Percentiles rank a stretch among this genome's conserved stretches.
Conservation (phyloP, 305 asterid species). For the Petunia hybrid region DNA sequence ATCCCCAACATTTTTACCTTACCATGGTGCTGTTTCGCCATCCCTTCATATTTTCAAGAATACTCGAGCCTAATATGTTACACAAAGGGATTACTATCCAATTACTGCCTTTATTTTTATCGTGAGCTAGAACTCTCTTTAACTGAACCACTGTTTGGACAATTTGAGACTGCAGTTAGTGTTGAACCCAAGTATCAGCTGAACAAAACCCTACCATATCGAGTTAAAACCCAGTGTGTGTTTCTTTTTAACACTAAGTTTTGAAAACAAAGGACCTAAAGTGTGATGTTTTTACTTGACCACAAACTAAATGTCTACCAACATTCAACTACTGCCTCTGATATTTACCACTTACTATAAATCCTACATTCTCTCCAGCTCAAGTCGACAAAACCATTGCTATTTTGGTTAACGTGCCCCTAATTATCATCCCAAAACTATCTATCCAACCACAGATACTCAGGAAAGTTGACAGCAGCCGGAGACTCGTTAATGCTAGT, state of each 20-base stretch:
- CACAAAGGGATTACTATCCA: conserved; percentile 12
- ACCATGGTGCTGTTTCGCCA: neutral
- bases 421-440: conserved; percentile 41
- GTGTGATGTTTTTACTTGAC: neutral
- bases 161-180: neutral
- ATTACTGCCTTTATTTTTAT: neutral
- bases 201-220: conserved; percentile 13
- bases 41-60: neutral
- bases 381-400: neutral
- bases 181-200: conserved; percentile 1
- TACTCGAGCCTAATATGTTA: neutral
- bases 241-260: neutral
- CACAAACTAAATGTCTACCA: neutral
- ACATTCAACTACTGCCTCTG: conserved; percentile 23
- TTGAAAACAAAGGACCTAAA: neutral
- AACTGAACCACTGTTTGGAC: neutral
- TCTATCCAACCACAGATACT: conserved; percentile 80
- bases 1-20: neutral
- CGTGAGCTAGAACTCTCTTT: neutral
- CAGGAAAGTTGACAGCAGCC: conserved; percentile 89
- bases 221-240: neutral
- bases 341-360: neutral
- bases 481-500: conserved; percentile 59
- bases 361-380: neutral
- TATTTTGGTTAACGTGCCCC: conserved; percentile 36